Conservation (phyloP, 1,139 yeast species). For the Suhomyces panamericanus region DNA sequence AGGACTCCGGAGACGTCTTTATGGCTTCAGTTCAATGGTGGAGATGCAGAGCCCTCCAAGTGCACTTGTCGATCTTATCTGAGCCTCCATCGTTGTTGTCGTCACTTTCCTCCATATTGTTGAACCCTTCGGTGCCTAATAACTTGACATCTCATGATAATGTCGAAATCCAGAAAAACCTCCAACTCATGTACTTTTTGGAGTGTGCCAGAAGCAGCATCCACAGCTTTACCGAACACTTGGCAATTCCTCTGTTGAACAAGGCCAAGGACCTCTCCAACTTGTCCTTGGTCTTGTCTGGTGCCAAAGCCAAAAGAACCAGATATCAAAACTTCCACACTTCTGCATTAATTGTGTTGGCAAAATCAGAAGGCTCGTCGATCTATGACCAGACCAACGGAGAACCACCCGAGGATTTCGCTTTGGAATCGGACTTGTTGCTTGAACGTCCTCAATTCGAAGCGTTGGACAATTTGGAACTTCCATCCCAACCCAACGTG, state of each 20-base stretch:
- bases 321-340: slow-evolving; percentile 73
- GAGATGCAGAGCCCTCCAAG: slow-evolving; percentile 66
- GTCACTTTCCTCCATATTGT: slow-evolving; percentile 40
- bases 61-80: slow-evolving; percentile 58
- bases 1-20: slow-evolving; percentile 24
- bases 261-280: slow-evolving; percentile 60
- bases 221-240: slow-evolving; percentile 61
- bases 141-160: slow-evolving; percentile 31
- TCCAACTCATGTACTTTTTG: slow-evolving; percentile 53
- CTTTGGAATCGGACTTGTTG: slow-evolving; percentile 73
- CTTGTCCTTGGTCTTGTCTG: slow-evolving; percentile 69
- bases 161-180: slow-evolving; percentile 30
- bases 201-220: slow-evolving; percentile 68
- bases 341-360: slow-evolving; percentile 77
- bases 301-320: slow-evolving; percentile 86
- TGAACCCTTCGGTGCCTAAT: slow-evolving; percentile 35
- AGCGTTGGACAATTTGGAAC: slow-evolving; percentile 52
- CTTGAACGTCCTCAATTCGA: slow-evolving; percentile 75
- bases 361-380: slow-evolving; percentile 50
- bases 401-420: slow-evolving; percentile 53
- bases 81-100: slow-evolving; percentile 55
- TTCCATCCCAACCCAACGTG: slow-evolving; percentile 29
- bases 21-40: slow-evolving; percentile 65
- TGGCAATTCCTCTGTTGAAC: slow-evolving; percentile 49
- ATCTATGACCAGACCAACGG: slow-evolving; percentile 21